Evolutionary conservation across 768 basidiomycete species (phyloP).

Genomic region (Phaffia tasmanica): DNA sequence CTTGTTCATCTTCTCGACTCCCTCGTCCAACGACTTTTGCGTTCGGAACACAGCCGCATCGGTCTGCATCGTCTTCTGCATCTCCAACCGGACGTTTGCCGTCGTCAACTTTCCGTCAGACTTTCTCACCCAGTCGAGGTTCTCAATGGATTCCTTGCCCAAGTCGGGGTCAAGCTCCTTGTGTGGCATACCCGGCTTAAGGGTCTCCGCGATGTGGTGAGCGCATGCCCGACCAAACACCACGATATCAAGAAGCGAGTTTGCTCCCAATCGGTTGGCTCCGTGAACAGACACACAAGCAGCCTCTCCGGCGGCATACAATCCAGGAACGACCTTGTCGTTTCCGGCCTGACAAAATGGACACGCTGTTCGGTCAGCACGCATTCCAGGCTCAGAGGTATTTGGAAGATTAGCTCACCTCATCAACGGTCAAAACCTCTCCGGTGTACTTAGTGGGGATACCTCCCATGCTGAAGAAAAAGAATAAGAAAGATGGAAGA

Average conservation of each 20-base stretch:
- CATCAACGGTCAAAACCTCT: constrained; percentile 79
- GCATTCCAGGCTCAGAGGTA: background rate
- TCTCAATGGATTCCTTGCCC: constrained; percentile 70
- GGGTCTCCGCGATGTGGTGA: constrained; percentile 86
- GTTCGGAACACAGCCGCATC: constrained; percentile 98
- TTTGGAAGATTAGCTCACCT: constrained; percentile 37
- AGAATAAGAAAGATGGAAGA: background rate
- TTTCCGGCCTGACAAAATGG: constrained; percentile 52
- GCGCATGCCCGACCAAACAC: constrained; percentile 99
- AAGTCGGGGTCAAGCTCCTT: constrained; percentile 75
- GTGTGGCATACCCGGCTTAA: constrained; percentile 81
- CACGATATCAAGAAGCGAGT: constrained; percentile 96
- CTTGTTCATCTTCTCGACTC: constrained; percentile 69
- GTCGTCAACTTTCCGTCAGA: constrained; percentile 73
- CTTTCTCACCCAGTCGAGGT: constrained; percentile 68
- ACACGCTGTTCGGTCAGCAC: background rate
- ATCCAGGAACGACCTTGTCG: constrained; percentile 85
- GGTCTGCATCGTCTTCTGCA: constrained; percentile 98
- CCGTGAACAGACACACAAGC: constrained; percentile 98
- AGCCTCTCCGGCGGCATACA: constrained; percentile 97
- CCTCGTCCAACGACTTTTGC: constrained; percentile 77
- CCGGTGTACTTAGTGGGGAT: constrained; percentile 98
- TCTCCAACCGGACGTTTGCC: constrained; percentile 77
- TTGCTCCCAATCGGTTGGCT: constrained; percentile 97
- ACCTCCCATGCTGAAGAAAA: constrained; percentile 64